Conservation (phyloP, 139 green algal species). For the Nannochloris sp. region DNA sequence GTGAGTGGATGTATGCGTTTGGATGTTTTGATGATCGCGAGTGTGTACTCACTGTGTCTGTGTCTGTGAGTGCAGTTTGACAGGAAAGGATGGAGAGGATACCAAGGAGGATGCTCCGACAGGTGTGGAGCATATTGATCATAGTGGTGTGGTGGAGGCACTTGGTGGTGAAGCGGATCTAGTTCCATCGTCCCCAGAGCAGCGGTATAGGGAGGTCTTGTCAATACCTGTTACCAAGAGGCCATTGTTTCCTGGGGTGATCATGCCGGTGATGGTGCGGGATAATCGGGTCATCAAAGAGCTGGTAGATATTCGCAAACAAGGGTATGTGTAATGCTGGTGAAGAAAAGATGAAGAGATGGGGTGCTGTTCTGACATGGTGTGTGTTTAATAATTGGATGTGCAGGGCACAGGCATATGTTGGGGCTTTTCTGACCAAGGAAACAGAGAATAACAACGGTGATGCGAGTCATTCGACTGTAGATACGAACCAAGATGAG, state of each 20-base stretch:
- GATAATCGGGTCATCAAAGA: slow-evolving; percentile 76
- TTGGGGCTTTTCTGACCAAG: slow-evolving; percentile 77
- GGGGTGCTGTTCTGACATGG: too few relatives aligned
- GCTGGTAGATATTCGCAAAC: slow-evolving; percentile 58
- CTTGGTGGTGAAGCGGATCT: neutral
- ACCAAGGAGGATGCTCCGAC: too few relatives aligned
- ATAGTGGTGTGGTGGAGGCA: too few relatives aligned
- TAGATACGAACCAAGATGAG: too few relatives aligned
- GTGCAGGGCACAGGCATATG: slow-evolving; percentile 72
- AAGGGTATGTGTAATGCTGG: slow-evolving; percentile 5
- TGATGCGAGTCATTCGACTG: neutral
- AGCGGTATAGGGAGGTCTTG: slow-evolving; percentile 29
- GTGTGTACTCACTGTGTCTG: too few relatives aligned
- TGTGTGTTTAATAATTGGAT: too few relatives aligned
- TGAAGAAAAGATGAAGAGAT: neutral
- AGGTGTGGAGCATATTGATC: too few relatives aligned
- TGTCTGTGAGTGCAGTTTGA: too few relatives aligned
- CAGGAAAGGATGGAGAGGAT: too few relatives aligned
- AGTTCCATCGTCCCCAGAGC: slow-evolving; percentile 16
- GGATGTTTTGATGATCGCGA: too few relatives aligned
- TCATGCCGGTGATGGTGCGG: slow-evolving; percentile 69
- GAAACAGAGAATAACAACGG: neutral
- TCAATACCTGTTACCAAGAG: slow-evolving; percentile 62
- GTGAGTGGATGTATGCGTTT: too few relatives aligned
- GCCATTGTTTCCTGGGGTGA: slow-evolving; percentile 77